Base-by-base conservation (phyloP, 495 filamentous ascomycete species). In the Xylaria grammica region DNA sequence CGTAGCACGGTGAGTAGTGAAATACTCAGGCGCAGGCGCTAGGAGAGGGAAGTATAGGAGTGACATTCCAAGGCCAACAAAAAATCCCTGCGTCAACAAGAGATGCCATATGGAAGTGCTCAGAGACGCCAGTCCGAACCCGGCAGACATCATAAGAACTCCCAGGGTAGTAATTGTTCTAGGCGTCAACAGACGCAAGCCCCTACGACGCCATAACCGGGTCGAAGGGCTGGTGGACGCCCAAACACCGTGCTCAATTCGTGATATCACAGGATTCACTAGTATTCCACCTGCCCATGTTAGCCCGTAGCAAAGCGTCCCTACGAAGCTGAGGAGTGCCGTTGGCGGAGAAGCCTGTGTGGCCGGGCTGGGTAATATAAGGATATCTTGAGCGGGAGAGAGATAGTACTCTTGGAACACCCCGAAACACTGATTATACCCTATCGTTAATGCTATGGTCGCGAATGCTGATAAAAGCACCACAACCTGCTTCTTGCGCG, bases 401-500 rank as follows among this genome's bases (percentile, higher is more conserved):
- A 79, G 77, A 64, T 83, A 84, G 60, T 82, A 82, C 52, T 77
- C 72, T 59, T 82, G 82, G 49, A 83, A 83, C 1, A 83, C 74
- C 9, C 79, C 79, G 44, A 76, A 84, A 51, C 70, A 72, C 46
- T 83, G 81, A 50, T 84, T 82, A 62, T 82, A 77, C n/a, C 81
- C 80, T 58, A 84, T 81, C 1, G 81, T 83, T 10, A 82, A 71
- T 60, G 74, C 75, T 30, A 82, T 77, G 44, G 77, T 77, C 1
- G 77, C 58, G 53, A 84, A 84, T 29, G 74, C 74, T 0, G 81
- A 76, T 13, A 74, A 51, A 34, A 84, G 71, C 20, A 82, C 80
- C 4, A 75, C 52, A 19, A 75, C 71, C 75, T 84, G 81, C 46
- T 79, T 79, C 40, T 67, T 74, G 20, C 72, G 74, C 0, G 81